Conservation (phyloP, 73 alveolate species). For the Paramecium sonneborni region DNA sequence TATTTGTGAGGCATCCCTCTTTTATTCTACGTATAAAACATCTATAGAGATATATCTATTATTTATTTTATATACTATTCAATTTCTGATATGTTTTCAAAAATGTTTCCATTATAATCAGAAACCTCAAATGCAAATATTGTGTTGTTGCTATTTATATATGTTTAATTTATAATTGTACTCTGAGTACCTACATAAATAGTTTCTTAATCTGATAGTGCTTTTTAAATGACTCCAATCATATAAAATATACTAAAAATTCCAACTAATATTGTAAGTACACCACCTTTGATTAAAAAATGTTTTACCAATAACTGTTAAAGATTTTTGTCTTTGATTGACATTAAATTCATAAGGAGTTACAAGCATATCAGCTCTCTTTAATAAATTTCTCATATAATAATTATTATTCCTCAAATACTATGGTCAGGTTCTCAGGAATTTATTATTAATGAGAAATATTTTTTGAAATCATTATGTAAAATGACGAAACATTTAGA, state of each 20-base stretch:
- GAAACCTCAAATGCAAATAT: slow-evolving; percentile 6
- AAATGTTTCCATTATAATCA: neutral
- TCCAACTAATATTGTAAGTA: slow-evolving; percentile 3
- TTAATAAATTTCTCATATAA: slow-evolving; percentile 2
- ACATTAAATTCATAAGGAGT: slow-evolving; percentile 42
- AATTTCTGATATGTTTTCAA: slow-evolving; percentile 4
- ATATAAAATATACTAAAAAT: slow-evolving; percentile 1
- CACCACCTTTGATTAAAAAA: neutral
- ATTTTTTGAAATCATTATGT: too few species aligned
- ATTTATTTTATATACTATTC: neutral
- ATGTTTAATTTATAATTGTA: neutral
- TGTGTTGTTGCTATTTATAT: neutral
- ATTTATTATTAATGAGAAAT: too few species aligned
- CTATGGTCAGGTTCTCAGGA: neutral
- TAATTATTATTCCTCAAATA: neutral
- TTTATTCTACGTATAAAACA: neutral
- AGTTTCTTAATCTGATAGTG: neutral
- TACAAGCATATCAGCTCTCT: slow-evolving; percentile 13
- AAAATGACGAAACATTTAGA: too few species aligned
- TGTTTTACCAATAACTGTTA: neutral
- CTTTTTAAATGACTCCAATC: neutral
- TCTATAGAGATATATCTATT: neutral
- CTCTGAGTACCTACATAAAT: neutral
- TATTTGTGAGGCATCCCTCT: neutral
- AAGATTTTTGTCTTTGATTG: neutral